phyloP scores from a whole-genome alignment of 805 yeast species.

The Wilhelminamyces savonicus region DNA sequence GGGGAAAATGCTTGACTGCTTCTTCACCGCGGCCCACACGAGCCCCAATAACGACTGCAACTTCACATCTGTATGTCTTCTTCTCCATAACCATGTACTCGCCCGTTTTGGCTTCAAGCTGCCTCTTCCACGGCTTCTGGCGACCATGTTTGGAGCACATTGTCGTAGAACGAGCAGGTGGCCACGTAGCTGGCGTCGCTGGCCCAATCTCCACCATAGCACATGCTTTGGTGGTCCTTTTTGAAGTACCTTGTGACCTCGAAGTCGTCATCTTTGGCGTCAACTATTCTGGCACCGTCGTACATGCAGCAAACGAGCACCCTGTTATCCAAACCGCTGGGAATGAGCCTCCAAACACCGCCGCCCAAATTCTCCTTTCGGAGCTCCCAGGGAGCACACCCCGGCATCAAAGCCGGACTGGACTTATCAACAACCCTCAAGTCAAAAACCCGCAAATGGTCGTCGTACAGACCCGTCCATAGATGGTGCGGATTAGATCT shows the following conservation, averaged over 20 bases:
- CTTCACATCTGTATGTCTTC: no score
- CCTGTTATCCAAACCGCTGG: conserved; percentile 40
- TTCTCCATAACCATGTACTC: no score
- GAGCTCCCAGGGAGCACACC: conserved; percentile 45
- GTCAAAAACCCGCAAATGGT: conserved; percentile 63
- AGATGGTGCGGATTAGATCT: conserved; percentile 38
- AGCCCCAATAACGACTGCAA: no score
- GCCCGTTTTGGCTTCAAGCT: no score
- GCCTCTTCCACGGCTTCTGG: conserved; percentile 6
- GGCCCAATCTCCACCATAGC: conserved; percentile 92
- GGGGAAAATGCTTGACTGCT: no score
- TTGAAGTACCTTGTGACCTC: conserved; percentile 41
- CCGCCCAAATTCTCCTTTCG: conserved; percentile 63
- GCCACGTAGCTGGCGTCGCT: conserved; percentile 42
- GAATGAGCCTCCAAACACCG: conserved; percentile 91
- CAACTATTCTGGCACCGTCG: conserved; percentile 77
- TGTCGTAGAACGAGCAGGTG: conserved; percentile 91
- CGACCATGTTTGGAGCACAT: conserved; percentile 72
- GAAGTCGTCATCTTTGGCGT: conserved; percentile 13
- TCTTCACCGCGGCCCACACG: no score
- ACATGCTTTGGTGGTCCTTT: conserved; percentile 82
- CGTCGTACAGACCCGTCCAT: conserved; percentile 94
- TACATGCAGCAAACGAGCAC: conserved; percentile 90
- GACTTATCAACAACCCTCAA: conserved; percentile 44
- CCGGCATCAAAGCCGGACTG: conserved; percentile 32